Evolutionary conservation across 2,329 filamentous ascomycete species (phyloP).

Genomic region (Pestalotiopsis sp.): DNA sequence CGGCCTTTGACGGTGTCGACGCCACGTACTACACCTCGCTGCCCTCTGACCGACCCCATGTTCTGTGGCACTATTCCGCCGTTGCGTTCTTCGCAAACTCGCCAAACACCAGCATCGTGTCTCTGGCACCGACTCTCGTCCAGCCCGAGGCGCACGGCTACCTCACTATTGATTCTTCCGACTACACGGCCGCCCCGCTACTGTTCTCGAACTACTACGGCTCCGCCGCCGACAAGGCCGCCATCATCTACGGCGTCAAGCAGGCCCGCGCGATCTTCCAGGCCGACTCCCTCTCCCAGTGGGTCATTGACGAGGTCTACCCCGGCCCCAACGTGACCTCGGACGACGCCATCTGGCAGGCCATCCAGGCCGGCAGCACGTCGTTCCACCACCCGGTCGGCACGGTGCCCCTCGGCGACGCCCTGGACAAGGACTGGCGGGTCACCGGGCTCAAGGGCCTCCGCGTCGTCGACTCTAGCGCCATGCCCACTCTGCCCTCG

Average conservation of each 20-base stretch:
- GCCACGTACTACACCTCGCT: not conserved
- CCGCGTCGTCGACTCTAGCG: slow-evolving; percentile 3
- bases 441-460: slow-evolving; percentile 2
- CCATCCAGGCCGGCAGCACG: not conserved
- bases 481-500: not conserved
- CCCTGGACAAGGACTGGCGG: not conserved
- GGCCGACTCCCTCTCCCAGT: not conserved
- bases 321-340: not conserved
- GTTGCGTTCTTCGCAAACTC: not conserved
- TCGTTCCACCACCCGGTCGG: not conserved
- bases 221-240: slow-evolving; percentile 4
- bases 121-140: not conserved
- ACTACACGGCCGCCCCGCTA: not conserved
- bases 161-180: not conserved
- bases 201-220: slow-evolving; percentile 1
- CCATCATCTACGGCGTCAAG: slow-evolving; percentile 1
- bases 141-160: not conserved
- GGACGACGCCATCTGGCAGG: not conserved
- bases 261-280: not conserved
- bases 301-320: not conserved
- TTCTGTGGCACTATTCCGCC: not conserved
- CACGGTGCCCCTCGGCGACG: not conserved
- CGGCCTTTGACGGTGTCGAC: not conserved
- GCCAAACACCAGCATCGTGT: not conserved
- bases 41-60: not conserved